Evolutionary conservation across 208 protist genomes (phyloP), one percentile per base, ranked within the genome.

Genomic region (Trypanosoma scelopori): DNA sequence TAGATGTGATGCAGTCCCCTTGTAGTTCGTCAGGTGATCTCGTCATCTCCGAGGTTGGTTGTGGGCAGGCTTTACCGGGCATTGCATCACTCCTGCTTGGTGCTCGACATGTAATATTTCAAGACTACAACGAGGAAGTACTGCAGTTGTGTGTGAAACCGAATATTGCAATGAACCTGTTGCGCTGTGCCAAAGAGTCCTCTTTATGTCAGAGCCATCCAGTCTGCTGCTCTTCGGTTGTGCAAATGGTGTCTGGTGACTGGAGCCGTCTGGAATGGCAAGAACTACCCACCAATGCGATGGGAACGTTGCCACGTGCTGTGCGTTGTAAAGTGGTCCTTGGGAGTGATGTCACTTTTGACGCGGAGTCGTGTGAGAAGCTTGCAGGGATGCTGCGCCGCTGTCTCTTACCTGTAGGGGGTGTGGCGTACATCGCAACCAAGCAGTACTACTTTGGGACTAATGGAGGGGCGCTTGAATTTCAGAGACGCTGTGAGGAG

Each of bases 381-480:
- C 68, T 94, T 22, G 80, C 78, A 11, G 60, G 55, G 5, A 58
- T 93, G 55, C 68, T 94, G 53, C 47, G 55, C n/a, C 85, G 87
- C 9, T 91, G 81, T 69, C 58, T 96, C 51, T 65, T 50, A 27
- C 82, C 81, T 0, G 1, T 28, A 49, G 67, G 50, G 13, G 84
- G 71, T 20, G 65, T 84, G 0, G 87, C 84, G 13, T 67, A 89
- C 43, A 85, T 96, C 62, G 91, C 82, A 25, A 86, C 78, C n/a
- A 96, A 96, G 74, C 76, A 81, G 27, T 96, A 90, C 71, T 96
- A 96, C 76, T 96, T 94, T 76, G 91, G 91, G 25, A 96, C 91
- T 0, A 85, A 84, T 56, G 91, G 91, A 32, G 91, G 91, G 37
- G 68, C 70, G 30, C 53, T 82, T 39, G 84, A 87, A 66, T 89